Percentiles rank a stretch among this genome's conserved stretches.
Evolutionary conservation across 805 yeast genomes (phyloP).

Genomic region (Zygosaccharomyces kombuchaensis): DNA sequence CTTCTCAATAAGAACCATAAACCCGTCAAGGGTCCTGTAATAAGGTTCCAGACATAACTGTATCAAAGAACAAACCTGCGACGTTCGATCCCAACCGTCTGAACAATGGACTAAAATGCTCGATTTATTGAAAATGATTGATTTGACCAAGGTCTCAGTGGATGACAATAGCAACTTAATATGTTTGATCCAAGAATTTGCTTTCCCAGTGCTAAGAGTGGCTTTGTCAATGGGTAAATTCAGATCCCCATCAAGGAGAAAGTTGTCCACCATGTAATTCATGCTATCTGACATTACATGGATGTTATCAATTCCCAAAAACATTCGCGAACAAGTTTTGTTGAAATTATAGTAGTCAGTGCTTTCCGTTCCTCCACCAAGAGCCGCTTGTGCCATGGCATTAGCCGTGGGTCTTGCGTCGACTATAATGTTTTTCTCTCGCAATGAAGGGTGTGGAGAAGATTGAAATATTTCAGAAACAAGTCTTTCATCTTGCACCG

Average conservation of each 20-base stretch:
- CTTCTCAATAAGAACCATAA: constrained; percentile 78
- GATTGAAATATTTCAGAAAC: constrained; percentile 68
- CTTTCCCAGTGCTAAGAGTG: constrained; percentile 46
- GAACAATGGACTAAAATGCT: constrained; percentile 90
- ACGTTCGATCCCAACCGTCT: constrained; percentile 98
- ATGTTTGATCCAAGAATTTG: constrained; percentile 74
- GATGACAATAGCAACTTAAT: constrained; percentile 65
- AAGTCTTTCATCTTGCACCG: constrained; percentile 86
- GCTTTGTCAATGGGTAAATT: constrained; percentile 50
- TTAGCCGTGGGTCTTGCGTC: constrained; percentile 92
- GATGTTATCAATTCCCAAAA: constrained; percentile 88
- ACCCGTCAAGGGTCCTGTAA: constrained; percentile 83
- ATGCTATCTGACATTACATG: constrained; percentile 91
- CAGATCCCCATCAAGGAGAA: constrained; percentile 65
- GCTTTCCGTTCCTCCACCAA: constrained; percentile 97
- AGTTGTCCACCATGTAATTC: constrained; percentile 50
- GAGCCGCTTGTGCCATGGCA: constrained; percentile 93
- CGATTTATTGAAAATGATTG: constrained; percentile 76
- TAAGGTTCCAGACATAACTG: constrained; percentile 88
- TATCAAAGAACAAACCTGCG: constrained; percentile 79
- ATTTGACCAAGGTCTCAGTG: constrained; percentile 71
- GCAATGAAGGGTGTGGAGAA: constrained; percentile 37
- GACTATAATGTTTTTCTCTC: constrained; percentile 61
- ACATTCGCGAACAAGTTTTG: constrained; percentile 55
- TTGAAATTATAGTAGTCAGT: constrained; percentile 76